phyloP scores from a whole-genome alignment of 345 rosid species.

The Eucalyptus brandiana region DNA sequence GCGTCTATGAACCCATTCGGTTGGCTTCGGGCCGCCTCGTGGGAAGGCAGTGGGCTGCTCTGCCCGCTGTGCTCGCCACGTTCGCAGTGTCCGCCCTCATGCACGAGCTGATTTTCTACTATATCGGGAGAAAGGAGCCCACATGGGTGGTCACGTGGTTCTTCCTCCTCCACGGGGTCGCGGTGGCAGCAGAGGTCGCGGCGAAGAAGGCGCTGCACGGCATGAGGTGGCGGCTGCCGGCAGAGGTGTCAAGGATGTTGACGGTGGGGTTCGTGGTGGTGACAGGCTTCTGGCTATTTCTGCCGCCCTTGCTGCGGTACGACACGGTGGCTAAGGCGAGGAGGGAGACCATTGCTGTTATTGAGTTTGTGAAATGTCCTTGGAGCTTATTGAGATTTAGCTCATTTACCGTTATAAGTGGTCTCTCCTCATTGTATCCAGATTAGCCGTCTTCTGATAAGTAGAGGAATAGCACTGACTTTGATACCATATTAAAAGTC shows the following conservation, averaged over 20 bases:
- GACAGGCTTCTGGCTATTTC: slow-evolving; percentile 13
- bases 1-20: neutral
- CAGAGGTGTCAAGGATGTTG: neutral
- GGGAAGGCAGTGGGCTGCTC: neutral
- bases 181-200: neutral
- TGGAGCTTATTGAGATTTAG: neutral
- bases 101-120: slow-evolving; percentile 18
- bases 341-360: slow-evolving; percentile 1
- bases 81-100: slow-evolving; percentile 8
- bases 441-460: neutral
- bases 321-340: neutral
- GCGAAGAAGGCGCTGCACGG: neutral
- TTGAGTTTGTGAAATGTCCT: neutral
- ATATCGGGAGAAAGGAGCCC: slow-evolving; percentile 3
- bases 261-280: slow-evolving; percentile 1
- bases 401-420: neutral
- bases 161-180: slow-evolving; percentile 13
- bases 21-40: neutral
- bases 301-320: slow-evolving; percentile 8
- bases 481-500: rapidly evolving
- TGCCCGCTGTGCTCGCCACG: neutral
- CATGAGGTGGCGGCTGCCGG: neutral
- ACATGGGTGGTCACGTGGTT: slow-evolving; percentile 15
- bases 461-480: neutral
- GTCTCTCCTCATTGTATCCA: neutral